These are phyloP conservation scores for Neolentinus lepideus DNA, from an alignment of 1,284 basidiomycete genomes.

Conservation along the genomic window DNA sequence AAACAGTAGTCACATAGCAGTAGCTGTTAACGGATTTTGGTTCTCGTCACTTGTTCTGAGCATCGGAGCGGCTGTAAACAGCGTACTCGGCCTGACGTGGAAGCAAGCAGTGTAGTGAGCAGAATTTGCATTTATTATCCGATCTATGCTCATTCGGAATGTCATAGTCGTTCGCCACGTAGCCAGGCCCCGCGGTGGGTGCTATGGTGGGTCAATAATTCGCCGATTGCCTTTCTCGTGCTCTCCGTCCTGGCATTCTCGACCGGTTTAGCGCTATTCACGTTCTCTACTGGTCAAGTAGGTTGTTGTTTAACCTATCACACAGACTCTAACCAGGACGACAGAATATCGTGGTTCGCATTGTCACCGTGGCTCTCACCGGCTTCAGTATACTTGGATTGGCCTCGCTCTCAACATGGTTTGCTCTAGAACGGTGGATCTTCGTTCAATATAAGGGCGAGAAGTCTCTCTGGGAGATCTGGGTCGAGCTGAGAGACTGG, in stretches of 20 bases:
- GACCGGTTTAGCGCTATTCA: neutral
- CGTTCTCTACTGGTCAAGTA: neutral
- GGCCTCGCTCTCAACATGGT: neutral
- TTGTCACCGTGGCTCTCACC: neutral
- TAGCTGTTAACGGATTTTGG: conserved; percentile 12
- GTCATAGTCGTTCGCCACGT: neutral
- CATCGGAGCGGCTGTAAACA: conserved; percentile 15
- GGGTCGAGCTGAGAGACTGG: no score
- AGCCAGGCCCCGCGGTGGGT: neutral
- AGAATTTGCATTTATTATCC: neutral
- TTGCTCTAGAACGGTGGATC: neutral
- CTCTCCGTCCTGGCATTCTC: neutral
- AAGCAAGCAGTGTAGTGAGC: conserved; percentile 11
- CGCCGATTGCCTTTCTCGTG: neutral
- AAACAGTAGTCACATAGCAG: neutral
- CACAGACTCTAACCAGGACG: neutral
- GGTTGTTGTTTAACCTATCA: neutral
- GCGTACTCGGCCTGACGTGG: conserved; percentile 8
- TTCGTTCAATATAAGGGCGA: neutral
- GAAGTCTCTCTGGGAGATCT: neutral
- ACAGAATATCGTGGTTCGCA: neutral
- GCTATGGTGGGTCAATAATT: neutral
- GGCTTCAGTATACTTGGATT: neutral
- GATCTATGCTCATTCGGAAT: neutral
- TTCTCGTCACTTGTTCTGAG: conserved; percentile 15